Conservation (phyloP, 2,329 filamentous ascomycete genomes). For the Penicillium sp. region DNA sequence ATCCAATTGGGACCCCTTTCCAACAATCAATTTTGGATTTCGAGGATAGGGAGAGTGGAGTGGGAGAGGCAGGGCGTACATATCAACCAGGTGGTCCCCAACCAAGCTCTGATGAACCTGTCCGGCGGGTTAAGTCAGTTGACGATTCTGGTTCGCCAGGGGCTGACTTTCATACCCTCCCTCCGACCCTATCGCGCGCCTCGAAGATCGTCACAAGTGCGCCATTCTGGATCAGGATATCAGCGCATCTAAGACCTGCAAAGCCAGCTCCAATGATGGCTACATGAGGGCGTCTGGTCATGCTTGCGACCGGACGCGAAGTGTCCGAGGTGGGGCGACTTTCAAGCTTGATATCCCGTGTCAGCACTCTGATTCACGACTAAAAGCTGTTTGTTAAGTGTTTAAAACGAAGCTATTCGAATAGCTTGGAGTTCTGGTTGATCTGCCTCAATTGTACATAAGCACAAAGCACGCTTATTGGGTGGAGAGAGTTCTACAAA, state of each 20-base stretch:
- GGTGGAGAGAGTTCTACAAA: neutral
- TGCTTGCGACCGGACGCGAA: slow-evolving; percentile 20
- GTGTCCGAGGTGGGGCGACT: neutral
- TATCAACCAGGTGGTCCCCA: slow-evolving; percentile 58
- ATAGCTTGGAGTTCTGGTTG: neutral
- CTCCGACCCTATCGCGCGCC: slow-evolving; percentile 62
- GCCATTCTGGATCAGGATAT: slow-evolving; percentile 61
- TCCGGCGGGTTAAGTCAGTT: slow-evolving; percentile 18
- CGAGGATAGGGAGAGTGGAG: neutral
- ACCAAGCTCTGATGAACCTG: slow-evolving; percentile 57
- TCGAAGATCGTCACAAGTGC: slow-evolving; percentile 65
- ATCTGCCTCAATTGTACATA: neutral
- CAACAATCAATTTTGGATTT: slow-evolving; percentile 21
- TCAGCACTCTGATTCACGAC: neutral
- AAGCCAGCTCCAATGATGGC: slow-evolving; percentile 66
- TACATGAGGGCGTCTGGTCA: slow-evolving; percentile 53
- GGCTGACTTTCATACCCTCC: slow-evolving; percentile 45
- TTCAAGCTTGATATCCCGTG: neutral
- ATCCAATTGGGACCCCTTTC: slow-evolving; percentile 68
- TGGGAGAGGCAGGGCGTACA: slow-evolving; percentile 48
- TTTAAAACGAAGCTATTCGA: neutral
- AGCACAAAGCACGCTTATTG: neutral
- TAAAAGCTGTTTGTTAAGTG: neutral
- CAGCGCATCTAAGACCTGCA: slow-evolving; percentile 63
- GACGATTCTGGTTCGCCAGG: neutral